Conservation (phyloP, 1,284 basidiomycete genomes). For the Cryptococcus deneoformans region DNA sequence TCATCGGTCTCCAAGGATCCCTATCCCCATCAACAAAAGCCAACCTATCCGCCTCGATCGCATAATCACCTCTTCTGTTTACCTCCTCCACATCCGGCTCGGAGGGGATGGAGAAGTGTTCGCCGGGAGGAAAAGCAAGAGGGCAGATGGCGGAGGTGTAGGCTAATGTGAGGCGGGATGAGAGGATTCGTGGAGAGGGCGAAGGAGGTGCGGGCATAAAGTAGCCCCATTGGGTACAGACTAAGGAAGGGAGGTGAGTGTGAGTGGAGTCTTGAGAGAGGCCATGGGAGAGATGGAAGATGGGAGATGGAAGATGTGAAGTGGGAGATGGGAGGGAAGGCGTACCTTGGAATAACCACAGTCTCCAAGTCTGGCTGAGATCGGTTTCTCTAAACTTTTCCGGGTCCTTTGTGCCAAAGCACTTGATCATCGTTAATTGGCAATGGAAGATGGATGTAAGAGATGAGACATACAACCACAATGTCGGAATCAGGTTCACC, state of each 20-base stretch:
- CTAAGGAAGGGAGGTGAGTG: constrained; percentile 7
- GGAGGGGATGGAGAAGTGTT: constrained; percentile 66
- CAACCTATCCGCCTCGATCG: constrained; percentile 68
- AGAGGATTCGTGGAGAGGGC: constrained; percentile 8
- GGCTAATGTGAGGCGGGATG: constrained; percentile 67
- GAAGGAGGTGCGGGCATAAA: constrained; percentile 55
- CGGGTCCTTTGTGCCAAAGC: constrained; percentile 80
- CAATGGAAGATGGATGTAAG: background rate
- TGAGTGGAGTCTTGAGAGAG: background rate
- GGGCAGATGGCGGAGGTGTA: constrained; percentile 77
- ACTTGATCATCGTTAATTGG: constrained; percentile 52
- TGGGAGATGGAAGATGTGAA: background rate
- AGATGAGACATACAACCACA: constrained; percentile 57
- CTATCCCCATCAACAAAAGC: constrained; percentile 63
- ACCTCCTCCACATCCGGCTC: constrained; percentile 75
- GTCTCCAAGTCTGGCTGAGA: constrained; percentile 69
- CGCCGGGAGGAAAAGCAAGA: constrained; percentile 77
- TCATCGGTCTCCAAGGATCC: constrained; percentile 84
- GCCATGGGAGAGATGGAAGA: background rate
- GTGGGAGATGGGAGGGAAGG: background rate
- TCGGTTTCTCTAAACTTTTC: constrained; percentile 61
- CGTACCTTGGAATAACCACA: constrained; percentile 77
- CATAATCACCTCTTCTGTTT: constrained; percentile 73
- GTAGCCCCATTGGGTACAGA: constrained; percentile 92
- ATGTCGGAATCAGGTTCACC: constrained; percentile 46